Percentiles rank a stretch among this genome's conserved stretches.
Conservation (phyloP, 2,329 filamentous ascomycete genomes). For the Nannizziopsis arthrosporioides region DNA sequence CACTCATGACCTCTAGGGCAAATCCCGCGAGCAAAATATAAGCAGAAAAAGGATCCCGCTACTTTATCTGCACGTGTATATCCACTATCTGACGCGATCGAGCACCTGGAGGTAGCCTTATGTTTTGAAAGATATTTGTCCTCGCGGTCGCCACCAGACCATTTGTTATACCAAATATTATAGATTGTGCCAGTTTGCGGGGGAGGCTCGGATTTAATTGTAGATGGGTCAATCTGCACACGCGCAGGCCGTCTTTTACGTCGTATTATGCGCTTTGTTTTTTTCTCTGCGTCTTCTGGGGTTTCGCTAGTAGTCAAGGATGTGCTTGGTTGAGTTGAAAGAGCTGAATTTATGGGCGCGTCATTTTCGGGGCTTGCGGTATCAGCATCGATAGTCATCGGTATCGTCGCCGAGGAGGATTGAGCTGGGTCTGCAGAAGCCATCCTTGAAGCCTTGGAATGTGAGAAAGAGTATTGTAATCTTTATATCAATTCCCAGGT, state of each 20-base stretch:
- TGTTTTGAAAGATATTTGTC: slow-evolving; percentile 79
- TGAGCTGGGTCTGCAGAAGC: slow-evolving; percentile 11
- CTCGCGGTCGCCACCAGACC: slow-evolving; percentile 88
- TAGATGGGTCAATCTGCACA: slow-evolving; percentile 76
- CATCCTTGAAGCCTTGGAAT: slow-evolving; percentile 8
- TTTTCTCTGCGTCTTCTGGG: slow-evolving; percentile 36
- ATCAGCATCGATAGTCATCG: slow-evolving; percentile 1
- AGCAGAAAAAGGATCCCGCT: slow-evolving; percentile 76
- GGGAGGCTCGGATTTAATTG: slow-evolving; percentile 70
- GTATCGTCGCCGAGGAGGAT: slow-evolving; percentile 1
- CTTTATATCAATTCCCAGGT: too few species aligned
- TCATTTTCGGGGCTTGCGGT: slow-evolving; percentile 3
- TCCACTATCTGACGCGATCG: slow-evolving; percentile 65
- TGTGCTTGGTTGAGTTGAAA: slow-evolving; percentile 14
- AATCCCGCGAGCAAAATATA: slow-evolving; percentile 74
- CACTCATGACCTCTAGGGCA: slow-evolving; percentile 86
- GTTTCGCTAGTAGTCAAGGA: slow-evolving; percentile 26
- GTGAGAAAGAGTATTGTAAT: background rate
- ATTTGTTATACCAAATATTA: slow-evolving; percentile 99
- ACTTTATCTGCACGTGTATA: slow-evolving; percentile 69
- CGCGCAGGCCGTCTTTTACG: slow-evolving; percentile 83
- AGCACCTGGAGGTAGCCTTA: slow-evolving; percentile 74
- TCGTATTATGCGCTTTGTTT: slow-evolving; percentile 83
- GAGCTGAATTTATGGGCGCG: slow-evolving; percentile 14
- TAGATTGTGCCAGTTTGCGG: slow-evolving; percentile 90